Conservation (phyloP, 768 basidiomycete species). For the Collybiopsis luxurians region DNA sequence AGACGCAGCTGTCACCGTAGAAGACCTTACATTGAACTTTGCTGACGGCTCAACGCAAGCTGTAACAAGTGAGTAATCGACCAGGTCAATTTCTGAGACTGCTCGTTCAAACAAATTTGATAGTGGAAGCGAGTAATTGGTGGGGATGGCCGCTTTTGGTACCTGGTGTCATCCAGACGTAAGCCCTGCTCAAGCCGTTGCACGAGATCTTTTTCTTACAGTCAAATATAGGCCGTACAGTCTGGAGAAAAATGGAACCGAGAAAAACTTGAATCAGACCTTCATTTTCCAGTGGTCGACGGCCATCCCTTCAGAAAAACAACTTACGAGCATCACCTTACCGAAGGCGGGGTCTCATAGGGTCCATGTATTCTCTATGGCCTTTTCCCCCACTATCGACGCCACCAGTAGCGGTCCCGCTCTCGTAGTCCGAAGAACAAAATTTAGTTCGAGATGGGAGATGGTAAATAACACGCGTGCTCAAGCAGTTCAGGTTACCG, state of each 20-base stretch:
- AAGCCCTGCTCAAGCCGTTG: constrained; percentile 8
- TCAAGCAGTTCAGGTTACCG: constrained; percentile 49
- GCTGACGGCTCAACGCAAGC: constrained; percentile 31
- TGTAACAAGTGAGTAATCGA: constrained; percentile 35
- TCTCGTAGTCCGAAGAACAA: constrained; percentile 38
- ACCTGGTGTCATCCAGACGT: constrained; percentile 44
- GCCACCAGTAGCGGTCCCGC: constrained; percentile 18
- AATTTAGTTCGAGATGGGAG: constrained; percentile 48
- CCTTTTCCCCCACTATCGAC: constrained; percentile 31
- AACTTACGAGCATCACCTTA: constrained; percentile 42
- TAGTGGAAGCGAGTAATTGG: constrained; percentile 46
- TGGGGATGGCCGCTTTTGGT: constrained; percentile 39
- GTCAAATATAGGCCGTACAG: constrained; percentile 38
- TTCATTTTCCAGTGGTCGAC: constrained; percentile 46
- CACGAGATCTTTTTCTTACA: background rate
- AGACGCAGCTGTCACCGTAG: constrained; percentile 22
- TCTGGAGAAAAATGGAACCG: constrained; percentile 31
- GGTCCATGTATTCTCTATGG: constrained; percentile 45
- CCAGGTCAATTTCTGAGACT: background rate
- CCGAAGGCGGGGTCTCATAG: constrained; percentile 31
- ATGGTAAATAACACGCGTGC: constrained; percentile 31
- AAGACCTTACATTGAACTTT: constrained; percentile 34
- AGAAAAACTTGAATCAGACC: constrained; percentile 38
- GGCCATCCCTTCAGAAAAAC: constrained; percentile 36
- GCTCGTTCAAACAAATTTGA: background rate